Base-by-base conservation (phyloP, 164 flowering plant genomes). In the Stephania yunnanensis region DNA sequence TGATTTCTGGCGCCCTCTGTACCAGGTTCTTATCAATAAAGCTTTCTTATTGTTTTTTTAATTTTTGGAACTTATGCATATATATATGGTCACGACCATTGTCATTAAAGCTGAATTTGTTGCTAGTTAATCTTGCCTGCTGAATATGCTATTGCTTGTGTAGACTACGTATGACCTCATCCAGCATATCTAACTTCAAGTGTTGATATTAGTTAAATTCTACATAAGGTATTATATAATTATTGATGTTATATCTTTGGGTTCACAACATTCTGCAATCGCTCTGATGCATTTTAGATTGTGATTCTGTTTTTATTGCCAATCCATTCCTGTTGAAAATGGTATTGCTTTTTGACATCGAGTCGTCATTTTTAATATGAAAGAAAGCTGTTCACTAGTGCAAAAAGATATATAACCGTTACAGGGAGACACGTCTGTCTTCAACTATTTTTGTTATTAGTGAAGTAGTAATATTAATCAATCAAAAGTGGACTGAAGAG, bases 1-100 rank as follows among this genome's bases (percentile, higher is more conserved):
- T 84, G 99, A 96, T 82, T 89, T 74, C 67, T 96, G 94, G 99
- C 93, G 98, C 71, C 99, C 99, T 77, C 67, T 94, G 8, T 96
- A 88, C 78, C 97, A 91, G 94, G 99, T 92, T 78, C 10, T 45
- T 74, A 8, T n/a, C 30, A 1, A 2, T 36, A 36, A 36, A 36
- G 42, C 17, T 64, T 68, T 72, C 22, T 42, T 68, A n/a, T 45
- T 68, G 68, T 50, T 70, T 15, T 58, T 13, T 12, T 58, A 0
- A 12, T 7, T 58, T 15, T 8, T 58, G 6, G 17, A 25, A 25
- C 25, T 25, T 25, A 25, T 58, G 11, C 2, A 6, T 19, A 58
- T 58, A 19, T 58, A 15, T 58, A 6, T 58, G 64, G 64, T 2
- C 64, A 58, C 6, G 20, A 15, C 17, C 17, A 58, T 58, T 58